Conservation (phyloP, 2,329 filamentous ascomycete genomes). For the Volutella citrinella region DNA sequence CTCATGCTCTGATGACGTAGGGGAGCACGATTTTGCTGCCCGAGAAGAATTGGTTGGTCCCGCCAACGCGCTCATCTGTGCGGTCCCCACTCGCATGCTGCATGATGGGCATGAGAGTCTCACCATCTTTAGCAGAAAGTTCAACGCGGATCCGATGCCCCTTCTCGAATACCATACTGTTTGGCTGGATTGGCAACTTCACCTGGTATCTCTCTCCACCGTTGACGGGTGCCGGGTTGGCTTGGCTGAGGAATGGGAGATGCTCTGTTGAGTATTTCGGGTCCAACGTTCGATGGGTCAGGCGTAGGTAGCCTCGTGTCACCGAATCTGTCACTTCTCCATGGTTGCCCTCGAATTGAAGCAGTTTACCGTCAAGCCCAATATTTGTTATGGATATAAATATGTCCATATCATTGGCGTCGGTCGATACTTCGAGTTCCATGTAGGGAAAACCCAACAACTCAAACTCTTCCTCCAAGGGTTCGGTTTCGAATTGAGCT, state of each 20-base stretch:
- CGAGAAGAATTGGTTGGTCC: conserved; percentile 1
- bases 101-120: conserved; percentile 3
- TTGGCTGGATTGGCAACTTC: conserved; percentile 3
- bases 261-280: conserved; percentile 1
- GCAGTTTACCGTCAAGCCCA: background rate
- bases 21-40: background rate
- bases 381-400: conserved; percentile 4
- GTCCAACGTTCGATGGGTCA: conserved; percentile 4
- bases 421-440: conserved; percentile 4
- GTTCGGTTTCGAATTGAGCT: background rate
- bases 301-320: conserved; percentile 1
- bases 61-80: conserved; percentile 1
- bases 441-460: conserved; percentile 6
- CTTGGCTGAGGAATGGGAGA: background rate
- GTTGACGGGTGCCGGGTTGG: background rate
- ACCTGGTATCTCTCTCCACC: conserved; percentile 2
- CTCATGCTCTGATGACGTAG: no score
- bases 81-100: conserved; percentile 6
- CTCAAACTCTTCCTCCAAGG: conserved; percentile 3
- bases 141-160: conserved; percentile 3
- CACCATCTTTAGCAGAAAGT: conserved; percentile 3
- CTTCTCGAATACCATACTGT: conserved; percentile 4
- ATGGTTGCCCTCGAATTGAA: conserved; percentile 4
- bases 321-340: conserved; percentile 5
- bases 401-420: conserved; percentile 4